Evolutionary conservation across 352 stramenopile genomes (phyloP).

Genomic region (Pythium brassicae): DNA sequence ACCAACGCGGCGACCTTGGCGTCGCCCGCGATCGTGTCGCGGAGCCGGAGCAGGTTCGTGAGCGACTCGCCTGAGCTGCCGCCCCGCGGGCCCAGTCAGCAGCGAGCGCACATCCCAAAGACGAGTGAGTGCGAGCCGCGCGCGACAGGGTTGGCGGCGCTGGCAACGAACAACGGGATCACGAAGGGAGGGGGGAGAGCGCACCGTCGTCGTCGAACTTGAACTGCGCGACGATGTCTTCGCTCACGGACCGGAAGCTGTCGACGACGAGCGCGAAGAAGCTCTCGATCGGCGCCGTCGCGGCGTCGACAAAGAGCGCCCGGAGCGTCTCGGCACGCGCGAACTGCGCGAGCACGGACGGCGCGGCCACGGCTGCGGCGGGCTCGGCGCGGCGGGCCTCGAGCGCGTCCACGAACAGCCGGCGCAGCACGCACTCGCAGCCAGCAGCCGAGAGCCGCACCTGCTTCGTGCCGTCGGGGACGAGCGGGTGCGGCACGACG

Average conservation of each 20-base stretch:
- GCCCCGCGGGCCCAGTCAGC: background rate
- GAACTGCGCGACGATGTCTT: constrained; percentile 75
- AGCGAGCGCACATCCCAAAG: background rate
- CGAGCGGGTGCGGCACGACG: constrained; percentile 31
- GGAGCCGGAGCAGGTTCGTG: constrained; percentile 55
- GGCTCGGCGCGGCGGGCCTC: background rate
- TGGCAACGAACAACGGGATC: background rate
- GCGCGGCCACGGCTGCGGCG: constrained; percentile 3
- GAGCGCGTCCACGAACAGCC: constrained; percentile 28
- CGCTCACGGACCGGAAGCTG: constrained; percentile 43
- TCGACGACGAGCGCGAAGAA: constrained; percentile 44
- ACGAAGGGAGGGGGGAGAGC: no score
- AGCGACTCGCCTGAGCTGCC: constrained; percentile 55
- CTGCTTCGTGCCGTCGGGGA: constrained; percentile 59
- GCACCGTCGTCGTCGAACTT: constrained; percentile 83
- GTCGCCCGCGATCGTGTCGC: constrained; percentile 65
- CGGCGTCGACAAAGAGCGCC: constrained; percentile 9
- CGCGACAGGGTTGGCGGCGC: background rate
- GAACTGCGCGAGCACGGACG: constrained; percentile 36
- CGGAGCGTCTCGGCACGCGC: constrained; percentile 29
- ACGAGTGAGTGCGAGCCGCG: background rate
- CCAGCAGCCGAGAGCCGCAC: constrained; percentile 34
- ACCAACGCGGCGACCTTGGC: constrained; percentile 46
- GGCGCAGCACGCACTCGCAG: constrained; percentile 41
- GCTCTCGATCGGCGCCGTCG: constrained; percentile 24